Evolutionary conservation across 495 filamentous ascomycete species (phyloP).

Genomic region (Xylaria intraflava): DNA sequence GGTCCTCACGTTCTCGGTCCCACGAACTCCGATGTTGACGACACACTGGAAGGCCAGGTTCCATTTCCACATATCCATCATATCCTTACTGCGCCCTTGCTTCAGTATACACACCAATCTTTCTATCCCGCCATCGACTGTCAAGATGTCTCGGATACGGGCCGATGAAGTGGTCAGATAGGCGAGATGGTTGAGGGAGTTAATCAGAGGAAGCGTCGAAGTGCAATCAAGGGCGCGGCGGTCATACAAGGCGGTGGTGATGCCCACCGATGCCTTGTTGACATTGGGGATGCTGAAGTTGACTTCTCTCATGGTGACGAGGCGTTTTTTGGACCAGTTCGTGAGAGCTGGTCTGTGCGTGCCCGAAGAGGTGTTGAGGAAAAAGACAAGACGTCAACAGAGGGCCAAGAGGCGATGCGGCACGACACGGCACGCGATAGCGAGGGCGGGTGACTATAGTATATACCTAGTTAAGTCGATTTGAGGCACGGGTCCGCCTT

Average conservation of each 20-base stretch:
- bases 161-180: conserved; percentile 98
- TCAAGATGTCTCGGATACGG: conserved; percentile 93
- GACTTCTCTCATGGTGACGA: conserved; percentile 75
- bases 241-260: conserved; percentile 97
- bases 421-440: not conserved
- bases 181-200: conserved; percentile 95
- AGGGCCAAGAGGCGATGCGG: not conserved
- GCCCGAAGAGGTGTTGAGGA: conserved; percentile 8
- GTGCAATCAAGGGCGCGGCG: conserved; percentile 96
- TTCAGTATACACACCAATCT: conserved; percentile 94
- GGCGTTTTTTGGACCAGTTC: not conserved
- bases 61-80: conserved; percentile 99
- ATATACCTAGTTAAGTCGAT: conserved; percentile 14
- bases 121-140: conserved; percentile 96
- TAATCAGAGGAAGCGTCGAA: conserved; percentile 93
- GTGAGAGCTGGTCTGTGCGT: conserved; percentile 9
- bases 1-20: conserved; percentile 87
- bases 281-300: conserved; percentile 99
- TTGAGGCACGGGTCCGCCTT: conserved; percentile 18
- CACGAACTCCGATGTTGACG: conserved; percentile 95
- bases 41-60: conserved; percentile 98
- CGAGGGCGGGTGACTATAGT: conserved; percentile 5
- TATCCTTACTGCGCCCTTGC: conserved; percentile 87
- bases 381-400: not conserved
- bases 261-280: conserved; percentile 99